Conservation (phyloP, 805 yeast species). For the Wickerhamiella sorbophila region DNA sequence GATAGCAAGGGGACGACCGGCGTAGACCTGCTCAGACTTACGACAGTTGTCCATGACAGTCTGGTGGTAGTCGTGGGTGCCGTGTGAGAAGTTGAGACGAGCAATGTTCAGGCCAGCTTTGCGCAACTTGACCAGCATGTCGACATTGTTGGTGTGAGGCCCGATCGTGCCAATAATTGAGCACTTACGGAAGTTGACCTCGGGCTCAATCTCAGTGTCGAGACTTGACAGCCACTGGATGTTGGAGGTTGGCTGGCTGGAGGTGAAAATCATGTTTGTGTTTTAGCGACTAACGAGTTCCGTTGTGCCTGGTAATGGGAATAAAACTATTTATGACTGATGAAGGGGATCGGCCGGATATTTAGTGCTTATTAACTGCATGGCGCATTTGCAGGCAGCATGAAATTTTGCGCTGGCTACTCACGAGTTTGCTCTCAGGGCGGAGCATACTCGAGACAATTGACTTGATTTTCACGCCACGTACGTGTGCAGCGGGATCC, state of each 20-base stretch:
- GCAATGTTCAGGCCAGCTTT: slow-evolving; percentile 96
- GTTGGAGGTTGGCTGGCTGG: slow-evolving; percentile 24
- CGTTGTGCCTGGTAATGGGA: no score
- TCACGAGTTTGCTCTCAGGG: background rate
- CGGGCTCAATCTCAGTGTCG: slow-evolving; percentile 60
- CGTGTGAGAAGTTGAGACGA: slow-evolving; percentile 98
- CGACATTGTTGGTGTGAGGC: slow-evolving; percentile 90
- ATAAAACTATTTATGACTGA: background rate
- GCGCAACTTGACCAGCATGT: slow-evolving; percentile 71
- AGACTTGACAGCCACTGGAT: slow-evolving; percentile 74
- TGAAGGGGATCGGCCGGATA: background rate
- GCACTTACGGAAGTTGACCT: slow-evolving; percentile 74
- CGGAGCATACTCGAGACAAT: no score
- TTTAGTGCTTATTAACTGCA: background rate
- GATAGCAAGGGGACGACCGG: slow-evolving; percentile 95
- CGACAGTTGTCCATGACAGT: slow-evolving; percentile 92
- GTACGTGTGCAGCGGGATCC: no score
- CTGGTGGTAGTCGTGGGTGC: slow-evolving; percentile 95
- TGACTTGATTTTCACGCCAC: no score
- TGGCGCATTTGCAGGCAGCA: background rate
- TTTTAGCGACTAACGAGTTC: background rate
- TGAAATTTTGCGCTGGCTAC: background rate
- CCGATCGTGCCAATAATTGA: slow-evolving; percentile 98
- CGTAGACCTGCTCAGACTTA: slow-evolving; percentile 76
- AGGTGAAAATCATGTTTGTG: slow-evolving; percentile 17